Base-by-base conservation (phyloP, 2,329 filamentous ascomycete genomes). In the Epichloe coenophiala region DNA sequence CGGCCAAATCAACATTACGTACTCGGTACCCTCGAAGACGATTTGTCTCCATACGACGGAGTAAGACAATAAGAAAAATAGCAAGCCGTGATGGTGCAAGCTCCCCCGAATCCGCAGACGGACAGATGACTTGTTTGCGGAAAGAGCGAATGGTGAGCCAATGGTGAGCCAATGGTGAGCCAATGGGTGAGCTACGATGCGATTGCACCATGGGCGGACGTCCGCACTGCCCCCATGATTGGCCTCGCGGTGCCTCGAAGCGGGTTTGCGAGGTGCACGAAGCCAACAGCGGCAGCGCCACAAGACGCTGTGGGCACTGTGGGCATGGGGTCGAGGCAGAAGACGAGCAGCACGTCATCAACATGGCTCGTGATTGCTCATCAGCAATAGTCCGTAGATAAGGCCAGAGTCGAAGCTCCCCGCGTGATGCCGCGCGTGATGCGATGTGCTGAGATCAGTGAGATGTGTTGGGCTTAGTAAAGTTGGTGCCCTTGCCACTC, bases 151-250 rank as follows among this genome's bases (percentile, higher is more conserved):
- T 46, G 46, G 15, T 36, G 35, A 35, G 41, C 46, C 41, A 45
- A 42, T 46, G 46, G 11, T 36, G 35, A 35, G 41, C 46, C 41
- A 45, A 42, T 46, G 46, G 11, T 36, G 35, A 35, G 41, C 46
- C 41, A 49, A 38, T 46, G 46, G 15, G 6, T 36, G 35, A 36
- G 45, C 46, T 38, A 19, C 37, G 41, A 13, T 44, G 44, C 45
- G 47, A 52, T 54, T 39, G 52, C 52, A 47, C 52, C 45, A 54
- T 54, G 38, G 12, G 21, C 36, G 27, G 39, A 27, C 7, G 23
- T 27, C 23, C 23, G 23, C 17, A 3, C 8, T 13, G 17, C 23
- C 42, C 17, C 17, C 45, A 42, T 53, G 45, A 53, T 53, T 53
- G 51, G 51, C 51, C 23, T 48, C 23, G 15, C 4, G 19, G 21